Evolutionary conservation across 805 yeast genomes (phyloP).

Genomic region (Tetrapisispora pingtungensis): DNA sequence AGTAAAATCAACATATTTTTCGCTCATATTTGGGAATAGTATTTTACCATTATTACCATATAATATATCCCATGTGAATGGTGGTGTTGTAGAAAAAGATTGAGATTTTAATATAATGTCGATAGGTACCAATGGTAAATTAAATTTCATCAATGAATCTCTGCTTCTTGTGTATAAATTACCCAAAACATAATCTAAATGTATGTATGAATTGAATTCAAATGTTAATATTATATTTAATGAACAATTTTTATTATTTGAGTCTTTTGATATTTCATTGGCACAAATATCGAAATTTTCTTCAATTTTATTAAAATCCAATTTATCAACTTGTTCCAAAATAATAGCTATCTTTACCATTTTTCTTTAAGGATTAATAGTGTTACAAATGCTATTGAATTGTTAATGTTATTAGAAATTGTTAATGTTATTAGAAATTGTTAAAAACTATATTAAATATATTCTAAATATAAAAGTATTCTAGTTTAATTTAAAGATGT

Average conservation of each 20-base stretch:
- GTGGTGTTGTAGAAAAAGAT: conserved; percentile 9
- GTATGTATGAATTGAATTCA: conserved; percentile 11
- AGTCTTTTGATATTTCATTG: neutral
- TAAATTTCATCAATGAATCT: conserved; percentile 14
- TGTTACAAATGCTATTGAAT: no score
- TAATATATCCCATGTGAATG: conserved; percentile 13
- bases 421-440: no score
- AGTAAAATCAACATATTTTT: conserved; percentile 1
- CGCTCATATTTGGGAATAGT: neutral
- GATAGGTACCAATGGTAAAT: conserved; percentile 15
- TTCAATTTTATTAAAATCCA: conserved; percentile 5
- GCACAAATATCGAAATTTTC: conserved; percentile 5
- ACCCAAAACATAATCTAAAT: conserved; percentile 23
- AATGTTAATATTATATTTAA: conserved; percentile 17
- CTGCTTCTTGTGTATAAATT: conserved; percentile 21
- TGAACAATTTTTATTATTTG: conserved; percentile 3
- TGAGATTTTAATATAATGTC: conserved; percentile 11
- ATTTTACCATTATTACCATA: conserved; percentile 6
- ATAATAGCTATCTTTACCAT: conserved; percentile 6
- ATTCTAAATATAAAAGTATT: no score
- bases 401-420: no score
- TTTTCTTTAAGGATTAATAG: no score
- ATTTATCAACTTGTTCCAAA: conserved; percentile 6
- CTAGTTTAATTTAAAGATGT: no score
- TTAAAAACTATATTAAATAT: no score